Evolutionary conservation across 176 grass and related monocot genomes (phyloP).

Genomic region (Typha latifolia): DNA sequence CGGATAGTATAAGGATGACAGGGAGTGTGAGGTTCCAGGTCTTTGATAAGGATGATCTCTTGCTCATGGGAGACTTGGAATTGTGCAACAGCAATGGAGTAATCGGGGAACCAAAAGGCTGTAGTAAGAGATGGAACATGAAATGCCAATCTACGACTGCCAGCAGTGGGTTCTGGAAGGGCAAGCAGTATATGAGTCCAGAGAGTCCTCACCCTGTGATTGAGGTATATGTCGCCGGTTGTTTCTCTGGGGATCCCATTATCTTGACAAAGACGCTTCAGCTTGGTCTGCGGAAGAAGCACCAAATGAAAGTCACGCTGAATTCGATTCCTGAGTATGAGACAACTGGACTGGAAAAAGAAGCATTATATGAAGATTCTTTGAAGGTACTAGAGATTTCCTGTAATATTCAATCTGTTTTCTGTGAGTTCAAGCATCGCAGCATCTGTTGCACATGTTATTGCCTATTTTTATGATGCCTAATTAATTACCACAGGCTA

Average conservation of each 20-base stretch:
- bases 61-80: conserved; percentile 67
- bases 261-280: conserved; percentile 75
- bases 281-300: conserved; percentile 63
- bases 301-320: conserved; percentile 50
- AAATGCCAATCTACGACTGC: conserved; percentile 46
- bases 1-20: conserved; percentile 80
- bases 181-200: conserved; percentile 28
- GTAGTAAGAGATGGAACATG: conserved; percentile 70
- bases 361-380: conserved; percentile 29
- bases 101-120: conserved; percentile 32
- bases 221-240: conserved; percentile 79
- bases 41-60: conserved; percentile 60
- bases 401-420: conserved; percentile 3
- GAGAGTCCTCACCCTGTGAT: conserved; percentile 50
- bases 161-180: conserved; percentile 49
- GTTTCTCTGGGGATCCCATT: conserved; percentile 72
- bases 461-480: too few species aligned
- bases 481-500: too few species aligned
- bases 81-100: conserved; percentile 50
- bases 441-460: too few species aligned
- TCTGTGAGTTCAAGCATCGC: background rate
- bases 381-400: conserved; percentile 42
- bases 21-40: conserved; percentile 90
- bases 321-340: conserved; percentile 76
- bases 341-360: conserved; percentile 52